Evolutionary conservation across 495 filamentous ascomycete species (phyloP), one percentile per base, ranked within the genome.

Genomic region (Aspergillus homomorphus): DNA sequence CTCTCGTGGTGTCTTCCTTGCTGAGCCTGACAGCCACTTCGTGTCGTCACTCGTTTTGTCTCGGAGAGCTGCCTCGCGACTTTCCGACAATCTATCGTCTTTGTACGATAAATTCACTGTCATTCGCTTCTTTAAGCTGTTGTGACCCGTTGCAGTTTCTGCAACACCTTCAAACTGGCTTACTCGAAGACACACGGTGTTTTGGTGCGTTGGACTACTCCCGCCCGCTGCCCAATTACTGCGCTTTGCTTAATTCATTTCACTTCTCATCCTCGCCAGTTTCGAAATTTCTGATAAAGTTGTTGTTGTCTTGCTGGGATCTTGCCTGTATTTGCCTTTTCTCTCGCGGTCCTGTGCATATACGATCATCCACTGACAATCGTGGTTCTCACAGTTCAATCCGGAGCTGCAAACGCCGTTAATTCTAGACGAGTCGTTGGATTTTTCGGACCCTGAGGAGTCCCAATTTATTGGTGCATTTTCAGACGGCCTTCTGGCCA

Each of bases 111-210:
- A 74, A 75, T 78, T 74, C 72, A 54, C 74, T 73, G 74, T 75
- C 75, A 74, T 73, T 78, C 77, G 77, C 76, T 79, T 75, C 60
- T 62, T 68, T 68, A 70, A 61, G 61, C 57, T 61, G 65, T 74
- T 68, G 71, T 68, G 68, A 75, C 71, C 71, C 62, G 75, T 78
- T 77, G 75, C 75, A 78, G 64, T 65, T 62, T 63, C 69, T 75
- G 74, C 76, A 80, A 78, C 74, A 77, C 69, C 66, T 73, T 79
- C 77, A 80, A 79, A 66, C 77, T 80, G 77, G 77, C 77, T 76
- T 78, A 77, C 67, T 79, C 75, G 70, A 78, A 73, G 70, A 69
- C 70, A 54, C 73, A 79, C 73, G 70, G 75, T 70, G 69, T 77
- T 77, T 71, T 78, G 69, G 77, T 80, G 79, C 77, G 84, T 76